Base-by-base conservation (phyloP, 2,329 filamentous ascomycete genomes). In the Penicillium paneum region DNA sequence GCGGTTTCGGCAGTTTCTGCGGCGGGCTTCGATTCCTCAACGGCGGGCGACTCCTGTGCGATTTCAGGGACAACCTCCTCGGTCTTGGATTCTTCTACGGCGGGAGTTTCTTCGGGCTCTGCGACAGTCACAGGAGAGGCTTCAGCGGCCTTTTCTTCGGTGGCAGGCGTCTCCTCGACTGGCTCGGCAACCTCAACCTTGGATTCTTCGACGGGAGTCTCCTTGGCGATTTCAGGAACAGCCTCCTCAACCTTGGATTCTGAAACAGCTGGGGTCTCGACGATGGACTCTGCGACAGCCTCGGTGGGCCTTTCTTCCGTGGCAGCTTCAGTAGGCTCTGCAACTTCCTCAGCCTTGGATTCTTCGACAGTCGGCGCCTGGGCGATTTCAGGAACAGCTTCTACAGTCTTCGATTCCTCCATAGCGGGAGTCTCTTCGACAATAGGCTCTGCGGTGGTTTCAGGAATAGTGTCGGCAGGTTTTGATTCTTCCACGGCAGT, bases 181-280 rank as follows among this genome's bases (percentile, higher is more conserved):
- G 5, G 26, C 6, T 28, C 26, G 8, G 26, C 26, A 28, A 28
- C 26, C 26, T 28, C 26, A 28, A 8, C 26, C 12, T 52, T 51
- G 35, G 46, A 8, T 12, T 32, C 39, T 12, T 28, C 52, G 11
- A 28, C 39, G 21, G 39, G 26, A 8, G 26, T 28, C 26, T 24
- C 29, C 26, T 56, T 51, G 12, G 29, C 28, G 12, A 42, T 45
- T 10, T 55, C 52, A 39, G 62, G 45, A 13, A 52, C 19, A 32
- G 49, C 46, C 26, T 52, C 36, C 1, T 12, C 43, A 1, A 29
- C 3, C 48, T 50, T 50, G 0, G 49, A 36, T 10, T 59, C 46
- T 8, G 24, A 24, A 24, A 24, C 21, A 24, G 21, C 21, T 24
- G 21, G 21, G 5, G 21, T 24, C 21, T 24, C 21, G 21, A 24